These are phyloP conservation scores for Melocanna baccifera DNA, from an alignment of 176 grass and related monocot genomes.

Conservation along the genomic window DNA sequence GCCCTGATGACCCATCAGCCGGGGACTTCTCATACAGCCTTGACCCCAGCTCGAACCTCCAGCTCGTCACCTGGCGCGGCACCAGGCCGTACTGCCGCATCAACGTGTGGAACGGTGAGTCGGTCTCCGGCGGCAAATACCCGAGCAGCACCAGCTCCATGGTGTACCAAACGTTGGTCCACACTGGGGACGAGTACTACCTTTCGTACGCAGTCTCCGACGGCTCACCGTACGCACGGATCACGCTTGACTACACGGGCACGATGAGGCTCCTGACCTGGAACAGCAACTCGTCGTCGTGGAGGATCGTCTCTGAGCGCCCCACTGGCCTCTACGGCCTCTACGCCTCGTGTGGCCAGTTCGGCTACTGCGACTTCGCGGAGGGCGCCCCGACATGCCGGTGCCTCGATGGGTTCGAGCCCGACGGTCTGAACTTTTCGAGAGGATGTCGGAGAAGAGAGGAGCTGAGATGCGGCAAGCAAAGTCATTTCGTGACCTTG, in stretches of 20 bases:
- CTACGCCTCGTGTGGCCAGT: conserved; percentile 31
- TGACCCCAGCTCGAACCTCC: conserved; percentile 13
- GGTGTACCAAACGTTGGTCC: not conserved
- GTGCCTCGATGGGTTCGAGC: conserved; percentile 38
- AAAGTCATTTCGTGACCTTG: not conserved
- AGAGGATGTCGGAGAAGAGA: conserved; percentile 36
- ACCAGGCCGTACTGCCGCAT: not conserved
- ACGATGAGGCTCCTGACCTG: not conserved
- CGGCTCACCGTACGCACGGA: not conserved
- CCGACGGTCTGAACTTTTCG: not conserved
- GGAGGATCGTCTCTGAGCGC: not conserved
- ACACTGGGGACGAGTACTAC: not conserved
- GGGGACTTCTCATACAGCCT: conserved; percentile 9
- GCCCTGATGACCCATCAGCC: conserved; percentile 29
- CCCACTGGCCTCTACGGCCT: not conserved
- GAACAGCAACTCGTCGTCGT: not conserved
- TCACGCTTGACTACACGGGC: conserved; percentile 17
- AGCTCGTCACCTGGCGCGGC: not conserved
- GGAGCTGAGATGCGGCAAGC: not conserved
- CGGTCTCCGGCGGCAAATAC: not conserved
- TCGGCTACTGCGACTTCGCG: conserved; percentile 14
- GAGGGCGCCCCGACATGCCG: not conserved
- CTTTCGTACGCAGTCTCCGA: not conserved
- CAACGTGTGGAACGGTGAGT: not conserved
- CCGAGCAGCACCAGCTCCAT: not conserved